Conservation (phyloP, 192 early-diverging fungal species). For the Mortierella claussenii region DNA sequence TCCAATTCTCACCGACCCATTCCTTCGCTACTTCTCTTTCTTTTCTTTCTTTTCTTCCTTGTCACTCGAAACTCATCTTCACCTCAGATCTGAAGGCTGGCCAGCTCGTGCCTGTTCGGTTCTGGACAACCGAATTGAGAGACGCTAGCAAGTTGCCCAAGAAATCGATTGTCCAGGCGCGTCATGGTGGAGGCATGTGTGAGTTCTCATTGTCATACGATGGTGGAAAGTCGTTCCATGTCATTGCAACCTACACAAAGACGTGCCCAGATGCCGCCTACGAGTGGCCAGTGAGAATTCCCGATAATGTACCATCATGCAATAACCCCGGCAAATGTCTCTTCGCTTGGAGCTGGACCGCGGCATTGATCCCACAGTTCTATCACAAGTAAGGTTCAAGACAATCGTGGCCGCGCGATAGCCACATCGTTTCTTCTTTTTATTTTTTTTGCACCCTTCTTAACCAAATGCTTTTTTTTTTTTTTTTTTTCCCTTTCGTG, state of each 20-base stretch:
- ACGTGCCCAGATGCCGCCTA: slow-evolving; percentile 54
- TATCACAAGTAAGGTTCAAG: slow-evolving; percentile 46
- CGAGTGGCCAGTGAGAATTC: slow-evolving; percentile 52
- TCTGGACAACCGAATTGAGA: slow-evolving; percentile 37
- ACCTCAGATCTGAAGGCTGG: slow-evolving; percentile 62
- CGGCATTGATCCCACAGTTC: slow-evolving; percentile 21
- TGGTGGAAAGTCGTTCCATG: slow-evolving; percentile 64
- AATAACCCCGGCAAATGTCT: slow-evolving; percentile 31
- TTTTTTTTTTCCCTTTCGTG: slow-evolving; percentile 1
- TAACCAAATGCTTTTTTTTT: neutral
- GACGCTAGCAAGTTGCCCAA: slow-evolving; percentile 10
- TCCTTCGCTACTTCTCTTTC: too few relatives aligned
- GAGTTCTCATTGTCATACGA: slow-evolving; percentile 75
- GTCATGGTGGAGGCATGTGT: slow-evolving; percentile 75
- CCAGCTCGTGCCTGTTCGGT: slow-evolving; percentile 58
- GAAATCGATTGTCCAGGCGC: slow-evolving; percentile 53
- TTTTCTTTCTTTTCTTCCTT: too few relatives aligned
- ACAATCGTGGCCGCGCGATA: too few relatives aligned
- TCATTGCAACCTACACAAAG: slow-evolving; percentile 49
- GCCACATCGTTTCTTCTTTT: too few relatives aligned
- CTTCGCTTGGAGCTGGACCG: slow-evolving; percentile 45
- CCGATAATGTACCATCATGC: slow-evolving; percentile 50
- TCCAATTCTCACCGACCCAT: too few relatives aligned
- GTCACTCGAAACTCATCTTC: too few relatives aligned
- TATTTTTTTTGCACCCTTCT: too few relatives aligned